These are phyloP conservation scores for Cytospora piceae DNA, from an alignment of 2,329 filamentous ascomycete species.

Conservation along the genomic window DNA sequence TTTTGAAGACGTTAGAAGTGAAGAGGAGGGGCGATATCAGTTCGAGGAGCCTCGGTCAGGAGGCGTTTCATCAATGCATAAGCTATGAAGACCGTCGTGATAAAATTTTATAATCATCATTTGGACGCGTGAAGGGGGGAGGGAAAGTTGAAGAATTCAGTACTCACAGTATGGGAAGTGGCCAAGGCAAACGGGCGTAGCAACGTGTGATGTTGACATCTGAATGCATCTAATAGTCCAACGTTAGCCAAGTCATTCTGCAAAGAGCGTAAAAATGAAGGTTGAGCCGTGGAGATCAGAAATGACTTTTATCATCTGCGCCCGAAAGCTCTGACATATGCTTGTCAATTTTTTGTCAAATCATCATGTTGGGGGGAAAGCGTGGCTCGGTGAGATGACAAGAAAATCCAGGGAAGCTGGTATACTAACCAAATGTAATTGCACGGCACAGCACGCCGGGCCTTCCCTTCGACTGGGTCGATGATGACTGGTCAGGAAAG, in stretches of 20 bases:
- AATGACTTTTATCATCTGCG: slow-evolving; percentile 53
- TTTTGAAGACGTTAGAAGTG: background rate
- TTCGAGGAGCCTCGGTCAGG: slow-evolving; percentile 67
- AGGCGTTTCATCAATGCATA: slow-evolving; percentile 79
- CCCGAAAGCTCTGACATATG: slow-evolving; percentile 88
- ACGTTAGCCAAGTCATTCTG: slow-evolving; percentile 38
- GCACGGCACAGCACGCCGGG: too few relatives aligned
- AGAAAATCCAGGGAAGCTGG: background rate
- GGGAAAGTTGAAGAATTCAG: background rate
- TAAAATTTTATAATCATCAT: slow-evolving; percentile 72
- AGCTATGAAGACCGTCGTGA: slow-evolving; percentile 91
- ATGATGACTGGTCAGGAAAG: too few relatives aligned
- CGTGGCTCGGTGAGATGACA: slow-evolving; percentile 3
- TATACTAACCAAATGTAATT: slow-evolving; percentile 19
- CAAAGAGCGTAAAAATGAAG: slow-evolving; percentile 7
- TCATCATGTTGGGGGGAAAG: slow-evolving; percentile 68
- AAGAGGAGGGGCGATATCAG: slow-evolving; percentile 38
- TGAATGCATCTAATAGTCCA: slow-evolving; percentile 21
- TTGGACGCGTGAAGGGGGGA: slow-evolving; percentile 37
- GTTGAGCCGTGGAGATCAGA: slow-evolving; percentile 41
- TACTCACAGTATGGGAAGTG: slow-evolving; percentile 6
- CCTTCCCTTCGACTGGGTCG: too few relatives aligned
- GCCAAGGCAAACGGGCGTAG: background rate
- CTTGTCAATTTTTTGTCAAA: slow-evolving; percentile 85
- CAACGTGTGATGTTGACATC: background rate